Base-by-base conservation (phyloP, 331 rosid species). In the Dryas integrifolia region DNA sequence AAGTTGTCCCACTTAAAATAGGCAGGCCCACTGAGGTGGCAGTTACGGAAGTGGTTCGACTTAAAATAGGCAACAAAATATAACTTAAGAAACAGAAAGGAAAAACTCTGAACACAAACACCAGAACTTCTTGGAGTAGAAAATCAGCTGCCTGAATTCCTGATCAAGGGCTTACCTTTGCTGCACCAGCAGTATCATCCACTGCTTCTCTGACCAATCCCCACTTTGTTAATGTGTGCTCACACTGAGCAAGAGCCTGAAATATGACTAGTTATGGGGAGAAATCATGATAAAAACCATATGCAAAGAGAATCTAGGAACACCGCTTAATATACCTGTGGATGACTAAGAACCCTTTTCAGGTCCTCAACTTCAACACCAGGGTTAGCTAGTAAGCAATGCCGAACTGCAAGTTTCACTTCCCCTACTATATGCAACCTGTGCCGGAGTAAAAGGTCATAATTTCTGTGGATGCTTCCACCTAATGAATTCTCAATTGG, bases 241-340 rank as follows among this genome's bases (percentile, higher is more conserved):
- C 99, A 80, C 99, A 95, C 85, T 95, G 99, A 80, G 96, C 93
- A 73, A 95, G 99, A 88, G 99, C 99, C 99, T 95, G 72, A 74
- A 78, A 83, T 76, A 72, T 45, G 46, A 73, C 69, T 58, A 63
- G 18, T 73, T 46, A 59, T 55, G 61, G 14, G 57, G 57, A n/a
- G 4, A 13, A 51, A 38, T 46, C 75, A 77, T 74, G 47, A 56
- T 21, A 50, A 72, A 44, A 47, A 49, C 18, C 21, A 43, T 21
- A 24, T 26, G 65, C 47, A 39, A 7, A 72, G 12, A 46, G 47
- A 64, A 75, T 77, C 67, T 38, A 64, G 59, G 59, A 69, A 56
- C 59, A 35, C 55, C 45, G 43, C 43, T 44, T 46, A 52, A 38
- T 72, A 41, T 56, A 92, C 99, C 96, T 95, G 99, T 60, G 92